Conservation (phyloP, 2,329 filamentous ascomycete genomes). For the Chaetomium sp. region DNA sequence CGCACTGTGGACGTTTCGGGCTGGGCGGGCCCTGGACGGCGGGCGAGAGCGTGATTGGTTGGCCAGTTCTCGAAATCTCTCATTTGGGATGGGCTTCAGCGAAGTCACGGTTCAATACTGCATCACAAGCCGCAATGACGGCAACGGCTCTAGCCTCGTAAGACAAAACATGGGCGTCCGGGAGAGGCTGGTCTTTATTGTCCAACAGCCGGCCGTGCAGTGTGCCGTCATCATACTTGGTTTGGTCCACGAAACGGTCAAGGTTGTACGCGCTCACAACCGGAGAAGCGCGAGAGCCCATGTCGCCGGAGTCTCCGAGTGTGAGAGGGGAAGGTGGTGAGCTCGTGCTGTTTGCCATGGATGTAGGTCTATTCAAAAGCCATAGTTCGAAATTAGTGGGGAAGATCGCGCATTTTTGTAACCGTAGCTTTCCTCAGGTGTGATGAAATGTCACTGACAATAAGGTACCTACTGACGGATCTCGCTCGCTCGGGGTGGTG, state of each 20-base stretch:
- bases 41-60: background rate
- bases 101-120: background rate
- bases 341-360: background rate
- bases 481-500: background rate
- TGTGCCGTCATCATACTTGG: slow-evolving; percentile 10
- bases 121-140: background rate
- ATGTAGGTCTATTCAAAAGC: background rate
- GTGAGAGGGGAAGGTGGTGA: background rate
- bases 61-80: background rate
- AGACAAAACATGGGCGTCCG: background rate
- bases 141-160: slow-evolving; percentile 4
- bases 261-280: background rate
- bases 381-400: background rate
- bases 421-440: too few relatives aligned
- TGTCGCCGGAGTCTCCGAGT: background rate
- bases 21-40: too few relatives aligned
- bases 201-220: slow-evolving; percentile 1
- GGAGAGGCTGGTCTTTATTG: background rate
- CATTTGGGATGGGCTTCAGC: background rate
- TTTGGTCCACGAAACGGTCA: slow-evolving; percentile 4
- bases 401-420: background rate
- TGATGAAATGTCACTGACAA: too few relatives aligned
- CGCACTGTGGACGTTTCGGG: background rate
- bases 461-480: background rate
- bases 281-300: background rate